Conservation (phyloP, 2,329 filamentous ascomycete species). For the Fusarium udum region DNA sequence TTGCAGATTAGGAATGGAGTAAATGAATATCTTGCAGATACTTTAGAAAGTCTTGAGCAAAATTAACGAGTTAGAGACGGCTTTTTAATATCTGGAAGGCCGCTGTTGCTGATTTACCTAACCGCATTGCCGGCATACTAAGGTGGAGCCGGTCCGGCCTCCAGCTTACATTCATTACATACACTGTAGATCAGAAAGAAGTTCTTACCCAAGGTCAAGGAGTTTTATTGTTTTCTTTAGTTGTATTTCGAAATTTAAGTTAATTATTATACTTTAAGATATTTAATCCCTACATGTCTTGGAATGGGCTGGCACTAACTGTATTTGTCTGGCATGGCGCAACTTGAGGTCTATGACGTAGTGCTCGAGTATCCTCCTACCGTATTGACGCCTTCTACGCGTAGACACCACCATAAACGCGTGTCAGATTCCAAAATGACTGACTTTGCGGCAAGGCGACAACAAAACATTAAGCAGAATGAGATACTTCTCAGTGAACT, state of each 20-base stretch:
- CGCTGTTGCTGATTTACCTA: no score
- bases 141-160: background rate
- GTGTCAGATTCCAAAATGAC: background rate
- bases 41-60: rapidly evolving
- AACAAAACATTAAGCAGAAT: background rate
- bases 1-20: background rate
- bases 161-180: background rate
- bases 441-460: background rate
- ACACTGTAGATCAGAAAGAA: no score
- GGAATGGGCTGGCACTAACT: background rate
- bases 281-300: background rate
- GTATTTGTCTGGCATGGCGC: rapidly evolving
- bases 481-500: conserved; percentile 6
- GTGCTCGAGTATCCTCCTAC: background rate
- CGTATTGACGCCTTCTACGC: no score
- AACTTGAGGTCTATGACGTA: background rate
- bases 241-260: no score
- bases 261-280: no score
- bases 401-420: background rate
- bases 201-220: no score
- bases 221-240: no score
- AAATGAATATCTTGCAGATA: background rate
- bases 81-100: background rate
- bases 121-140: background rate
- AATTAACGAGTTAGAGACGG: background rate